Base-by-base conservation (phyloP, 2,329 filamentous ascomycete species). In the Aplosporella prunicola region DNA sequence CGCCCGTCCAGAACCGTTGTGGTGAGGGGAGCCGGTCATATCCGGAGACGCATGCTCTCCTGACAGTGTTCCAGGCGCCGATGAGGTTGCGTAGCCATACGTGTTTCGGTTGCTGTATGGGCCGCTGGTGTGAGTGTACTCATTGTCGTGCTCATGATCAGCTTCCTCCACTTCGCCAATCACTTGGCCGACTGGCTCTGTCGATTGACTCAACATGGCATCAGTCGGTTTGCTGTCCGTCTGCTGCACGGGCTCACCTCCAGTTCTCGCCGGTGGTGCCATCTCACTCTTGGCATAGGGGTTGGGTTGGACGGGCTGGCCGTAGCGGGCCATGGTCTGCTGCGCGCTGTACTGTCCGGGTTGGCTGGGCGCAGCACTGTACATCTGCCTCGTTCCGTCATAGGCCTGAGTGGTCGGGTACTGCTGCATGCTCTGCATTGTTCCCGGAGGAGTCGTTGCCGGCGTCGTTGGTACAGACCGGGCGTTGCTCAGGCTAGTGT, bases 401-500 rank as follows among this genome's bases (percentile, higher is more conserved):
- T 93, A 94, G 30, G 69, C 66, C 60, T 78, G 83, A 40, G 67
- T 77, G 48, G 64, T 73, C 35, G 78, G 80, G 57, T 94, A 94
- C 3, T 78, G 66, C 49, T 82, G 82, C 72, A 94, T 86, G 52
- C 74, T 79, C 49, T 86, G 82, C 44, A 93, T 71, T 18, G 72
- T 75, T 16, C 84, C 86, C 0, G 89, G 89, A 9, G 89, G 88
- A 0, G 89, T 93, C 5, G 85, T 89, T 17, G 86, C 86, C 43
- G 86, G 86, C n/a, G 85, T 93, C 8, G 82, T 85, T 38, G 86
- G 87, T 71, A 94, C 85, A 45, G 85, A 93, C 50, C 85, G 80
- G 43, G 82, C 69, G 60, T 81, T 86, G 65, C 74, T 83, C 50
- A 91, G 65, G 42, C 76, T 73, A 17, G 82, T 86, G 50, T 93